Conservation (phyloP, 148 eudicot genomes). For the Cornus florida region DNA sequence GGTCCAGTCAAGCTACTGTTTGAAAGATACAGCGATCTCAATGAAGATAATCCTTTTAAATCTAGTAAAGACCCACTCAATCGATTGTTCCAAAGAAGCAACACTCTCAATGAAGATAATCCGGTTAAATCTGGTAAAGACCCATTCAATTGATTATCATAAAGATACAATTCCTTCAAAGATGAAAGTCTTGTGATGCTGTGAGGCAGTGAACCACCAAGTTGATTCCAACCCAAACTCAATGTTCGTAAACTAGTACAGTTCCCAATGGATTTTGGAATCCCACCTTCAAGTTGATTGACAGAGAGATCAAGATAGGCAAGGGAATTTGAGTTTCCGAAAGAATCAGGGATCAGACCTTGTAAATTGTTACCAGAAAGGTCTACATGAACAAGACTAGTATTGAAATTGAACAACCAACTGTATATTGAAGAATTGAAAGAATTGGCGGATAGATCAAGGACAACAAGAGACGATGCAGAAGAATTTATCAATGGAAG, state of each 20-base stretch:
- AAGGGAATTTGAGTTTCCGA: conserved; percentile 3
- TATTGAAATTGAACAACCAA: too few relatives aligned
- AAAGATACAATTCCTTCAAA: not conserved
- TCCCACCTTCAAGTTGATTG: conserved; percentile 10
- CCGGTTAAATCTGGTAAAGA: conserved; percentile 3
- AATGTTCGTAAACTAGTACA: conserved; percentile 6
- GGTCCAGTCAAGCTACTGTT: conserved; percentile 7
- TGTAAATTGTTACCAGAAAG: conserved; percentile 7
- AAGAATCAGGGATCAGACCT: not conserved
- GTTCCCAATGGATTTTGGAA: conserved; percentile 2
- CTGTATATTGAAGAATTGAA: not conserved
- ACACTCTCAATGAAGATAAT: not conserved
- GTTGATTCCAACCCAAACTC: conserved; percentile 9
- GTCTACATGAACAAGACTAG: conserved; percentile 8
- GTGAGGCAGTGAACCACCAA: conserved; percentile 13
- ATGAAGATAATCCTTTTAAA: conserved; percentile 7
- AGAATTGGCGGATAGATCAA: conserved; percentile 11
- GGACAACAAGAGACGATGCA: not conserved
- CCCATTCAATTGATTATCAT: conserved; percentile 4
- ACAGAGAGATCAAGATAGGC: conserved; percentile 11
- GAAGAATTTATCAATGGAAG: conserved; percentile 14
- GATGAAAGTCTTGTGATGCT: too few relatives aligned
- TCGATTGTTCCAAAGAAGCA: not conserved
- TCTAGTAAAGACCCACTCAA: conserved; percentile 28
- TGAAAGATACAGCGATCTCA: conserved; percentile 10